A percentile compares a stretch with the other conserved stretches of the same genome.
Evolutionary conservation across 495 filamentous ascomycete species (phyloP).

Genomic region (Annulohypoxylon stygium): DNA sequence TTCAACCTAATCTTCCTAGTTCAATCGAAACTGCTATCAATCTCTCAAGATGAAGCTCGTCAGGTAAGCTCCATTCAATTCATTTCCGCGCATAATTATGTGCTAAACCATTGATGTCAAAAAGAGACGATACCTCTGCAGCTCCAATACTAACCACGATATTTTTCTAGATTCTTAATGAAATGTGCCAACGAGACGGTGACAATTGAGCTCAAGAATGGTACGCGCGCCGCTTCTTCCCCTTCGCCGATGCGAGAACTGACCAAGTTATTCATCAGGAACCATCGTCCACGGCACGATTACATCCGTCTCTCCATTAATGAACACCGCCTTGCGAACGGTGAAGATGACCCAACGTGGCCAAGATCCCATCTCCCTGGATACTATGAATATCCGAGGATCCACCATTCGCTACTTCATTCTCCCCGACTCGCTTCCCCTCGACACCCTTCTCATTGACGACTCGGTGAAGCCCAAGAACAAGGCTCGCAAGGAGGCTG

Average conservation of each 20-base stretch:
- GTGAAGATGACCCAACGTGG: constrained; percentile 94
- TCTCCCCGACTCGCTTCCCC: constrained; percentile 91
- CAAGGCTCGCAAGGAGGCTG: constrained; percentile 92
- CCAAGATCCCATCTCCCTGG: constrained; percentile 86
- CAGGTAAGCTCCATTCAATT: constrained; percentile 72
- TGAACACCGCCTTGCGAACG: constrained; percentile 94
- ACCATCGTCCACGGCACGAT: constrained; percentile 97
- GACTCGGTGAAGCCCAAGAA: constrained; percentile 99
- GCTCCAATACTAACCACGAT: constrained; percentile 57
- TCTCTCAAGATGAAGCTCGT: constrained; percentile 92
- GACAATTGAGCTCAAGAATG: constrained; percentile 97
- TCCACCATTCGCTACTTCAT: constrained; percentile 94
- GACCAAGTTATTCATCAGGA: constrained; percentile 63
- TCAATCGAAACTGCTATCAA: constrained; percentile 12
- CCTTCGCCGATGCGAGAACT: background rate
- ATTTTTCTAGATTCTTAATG: constrained; percentile 86
- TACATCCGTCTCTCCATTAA: constrained; percentile 91
- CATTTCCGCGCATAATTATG: constrained; percentile 37
- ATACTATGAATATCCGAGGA: constrained; percentile 96
- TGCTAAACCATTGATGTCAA: constrained; percentile 52
- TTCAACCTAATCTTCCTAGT: constrained; percentile 4
- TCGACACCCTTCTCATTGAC: constrained; percentile 94
- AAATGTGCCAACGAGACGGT: constrained; percentile 98
- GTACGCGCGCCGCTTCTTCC: constrained; percentile 58
- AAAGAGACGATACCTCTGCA: constrained; percentile 50